These are phyloP conservation scores for Cercophora scortea DNA, from an alignment of 495 filamentous ascomycete genomes.

Conservation along the genomic window DNA sequence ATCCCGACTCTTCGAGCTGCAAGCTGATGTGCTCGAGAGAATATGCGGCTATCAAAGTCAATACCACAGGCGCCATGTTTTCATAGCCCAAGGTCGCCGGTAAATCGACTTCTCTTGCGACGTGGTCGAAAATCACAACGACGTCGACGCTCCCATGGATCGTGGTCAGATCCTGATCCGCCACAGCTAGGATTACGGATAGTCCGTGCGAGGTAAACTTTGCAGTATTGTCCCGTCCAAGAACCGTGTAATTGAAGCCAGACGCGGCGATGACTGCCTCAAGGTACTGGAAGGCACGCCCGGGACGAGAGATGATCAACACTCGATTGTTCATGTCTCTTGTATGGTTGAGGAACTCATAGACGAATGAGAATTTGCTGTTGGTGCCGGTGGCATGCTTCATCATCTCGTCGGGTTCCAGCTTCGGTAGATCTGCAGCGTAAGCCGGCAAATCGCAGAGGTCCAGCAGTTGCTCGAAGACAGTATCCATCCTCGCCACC, in stretches of 20 bases:
- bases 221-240: neutral
- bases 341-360: slow-evolving; percentile 29
- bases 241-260: slow-evolving; percentile 14
- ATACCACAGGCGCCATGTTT: slow-evolving; percentile 14
- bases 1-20: slow-evolving; percentile 16
- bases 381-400: slow-evolving; percentile 34
- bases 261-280: slow-evolving; percentile 23
- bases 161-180: slow-evolving; percentile 11
- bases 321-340: slow-evolving; percentile 25
- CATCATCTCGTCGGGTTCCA: slow-evolving; percentile 21
- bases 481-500: slow-evolving; percentile 25
- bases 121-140: slow-evolving; percentile 35
- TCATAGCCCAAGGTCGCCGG: slow-evolving; percentile 7
- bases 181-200: slow-evolving; percentile 12
- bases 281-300: slow-evolving; percentile 29
- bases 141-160: slow-evolving; percentile 20
- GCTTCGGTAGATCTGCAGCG: slow-evolving; percentile 18
- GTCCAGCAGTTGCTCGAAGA: slow-evolving; percentile 30
- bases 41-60: slow-evolving; percentile 28
- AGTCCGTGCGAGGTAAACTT: neutral
- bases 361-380: slow-evolving; percentile 37
- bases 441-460: slow-evolving; percentile 37
- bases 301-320: slow-evolving; percentile 32
- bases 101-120: slow-evolving; percentile 17
- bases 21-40: slow-evolving; percentile 39